These are phyloP conservation scores for Viola odorata DNA, from an alignment of 345 rosid species.

Conservation along the genomic window DNA sequence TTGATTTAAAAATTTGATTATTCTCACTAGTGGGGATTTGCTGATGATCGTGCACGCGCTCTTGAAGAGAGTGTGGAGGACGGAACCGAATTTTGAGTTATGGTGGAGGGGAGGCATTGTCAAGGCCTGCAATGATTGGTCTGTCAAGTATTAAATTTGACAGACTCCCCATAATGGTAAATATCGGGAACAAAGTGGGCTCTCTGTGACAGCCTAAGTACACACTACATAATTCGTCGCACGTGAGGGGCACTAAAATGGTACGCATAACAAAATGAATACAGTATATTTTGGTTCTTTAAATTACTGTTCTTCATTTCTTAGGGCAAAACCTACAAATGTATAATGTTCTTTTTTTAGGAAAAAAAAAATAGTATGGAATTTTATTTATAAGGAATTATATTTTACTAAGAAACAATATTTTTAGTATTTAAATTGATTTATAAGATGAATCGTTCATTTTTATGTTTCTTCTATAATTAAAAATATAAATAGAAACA, in stretches of 20 bases:
- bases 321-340: not conserved
- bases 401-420: not conserved
- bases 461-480: too few relatives aligned
- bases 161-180: conserved; percentile 20
- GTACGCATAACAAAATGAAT: not conserved
- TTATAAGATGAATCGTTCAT: not conserved
- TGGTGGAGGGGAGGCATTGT: not conserved
- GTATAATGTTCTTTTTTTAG: not conserved
- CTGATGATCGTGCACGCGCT: conserved; percentile 1
- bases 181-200: not conserved
- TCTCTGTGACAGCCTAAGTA: conserved; percentile 17
- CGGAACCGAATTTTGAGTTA: not conserved
- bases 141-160: conserved; percentile 20
- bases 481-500: too few relatives aligned
- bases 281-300: not conserved
- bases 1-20: not conserved
- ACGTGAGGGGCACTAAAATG: conserved; percentile 35
- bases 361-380: not conserved
- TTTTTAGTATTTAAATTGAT: too few relatives aligned
- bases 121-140: conserved; percentile 33
- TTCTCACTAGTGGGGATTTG: not conserved
- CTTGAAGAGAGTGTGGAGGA: not conserved
- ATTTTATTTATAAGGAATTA: not conserved
- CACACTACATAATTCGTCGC: conserved; percentile 18
- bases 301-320: not conserved